A percentile compares a stretch with the other conserved stretches of the same genome.
phyloP scores from a whole-genome alignment of 257 asterid species.

The Solanum sitiens region DNA sequence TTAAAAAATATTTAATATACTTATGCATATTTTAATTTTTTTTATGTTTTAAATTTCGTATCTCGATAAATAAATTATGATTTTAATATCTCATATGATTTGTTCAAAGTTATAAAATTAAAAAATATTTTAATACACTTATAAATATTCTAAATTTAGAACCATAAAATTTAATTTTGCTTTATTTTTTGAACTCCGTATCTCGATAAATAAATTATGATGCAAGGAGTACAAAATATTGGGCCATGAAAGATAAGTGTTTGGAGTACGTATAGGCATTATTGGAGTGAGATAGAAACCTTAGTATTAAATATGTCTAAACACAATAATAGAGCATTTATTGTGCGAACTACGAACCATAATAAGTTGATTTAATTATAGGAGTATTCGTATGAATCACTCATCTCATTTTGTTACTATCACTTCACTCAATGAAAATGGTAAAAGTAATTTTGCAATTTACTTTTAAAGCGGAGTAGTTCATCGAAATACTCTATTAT shows the following conservation, averaged over 20 bases:
- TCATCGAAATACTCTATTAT: too few relatives aligned
- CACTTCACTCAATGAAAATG: background rate
- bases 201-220: background rate
- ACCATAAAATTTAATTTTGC: too few relatives aligned
- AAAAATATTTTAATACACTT: too few relatives aligned
- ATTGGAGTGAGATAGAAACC: slow-evolving; percentile 2
- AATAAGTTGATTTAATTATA: background rate
- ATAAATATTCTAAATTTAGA: too few relatives aligned
- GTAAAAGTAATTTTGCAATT: background rate
- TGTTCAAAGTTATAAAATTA: too few relatives aligned
- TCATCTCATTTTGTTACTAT: background rate
- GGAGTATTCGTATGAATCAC: background rate
- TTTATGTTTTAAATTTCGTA: too few relatives aligned
- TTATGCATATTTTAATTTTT: too few relatives aligned
- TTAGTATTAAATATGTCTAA: background rate
- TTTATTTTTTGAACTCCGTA: too few relatives aligned
- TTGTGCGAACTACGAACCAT: background rate
- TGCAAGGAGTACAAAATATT: background rate
- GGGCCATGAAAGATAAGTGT: background rate
- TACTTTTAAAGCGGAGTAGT: too few relatives aligned
- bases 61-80: background rate
- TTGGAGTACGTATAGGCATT: background rate
- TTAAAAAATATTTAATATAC: too few relatives aligned
- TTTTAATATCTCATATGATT: too few relatives aligned
- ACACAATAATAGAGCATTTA: background rate